A percentile compares a stretch with the other conserved stretches of the same genome.
Evolutionary conservation across 257 asterid genomes (phyloP).

Genomic region (Salvia splendens): DNA sequence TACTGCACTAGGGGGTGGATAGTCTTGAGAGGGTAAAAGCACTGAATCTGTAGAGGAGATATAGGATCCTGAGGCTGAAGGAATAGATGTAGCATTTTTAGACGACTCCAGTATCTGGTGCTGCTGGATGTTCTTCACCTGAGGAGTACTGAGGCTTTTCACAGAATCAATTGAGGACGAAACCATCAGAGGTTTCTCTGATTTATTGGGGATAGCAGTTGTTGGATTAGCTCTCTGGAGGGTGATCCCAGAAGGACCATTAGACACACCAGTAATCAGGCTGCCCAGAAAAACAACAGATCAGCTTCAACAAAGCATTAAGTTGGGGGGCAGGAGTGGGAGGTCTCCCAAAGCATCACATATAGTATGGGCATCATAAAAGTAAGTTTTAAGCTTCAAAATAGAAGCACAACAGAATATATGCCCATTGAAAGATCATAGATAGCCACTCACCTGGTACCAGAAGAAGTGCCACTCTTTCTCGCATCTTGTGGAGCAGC

Average conservation of each 20-base stretch:
- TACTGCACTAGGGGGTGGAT: slow-evolving; percentile 39
- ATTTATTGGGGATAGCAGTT: slow-evolving; percentile 38
- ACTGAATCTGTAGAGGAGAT: slow-evolving; percentile 53
- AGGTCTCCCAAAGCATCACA: slow-evolving; percentile 5
- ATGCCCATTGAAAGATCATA: slow-evolving; percentile 24
- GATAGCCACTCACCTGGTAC: slow-evolving; percentile 50
- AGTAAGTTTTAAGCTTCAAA: slow-evolving; percentile 14
- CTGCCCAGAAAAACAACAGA: slow-evolving; percentile 50
- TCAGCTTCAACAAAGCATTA: slow-evolving; percentile 20
- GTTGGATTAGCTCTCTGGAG: slow-evolving; percentile 42
- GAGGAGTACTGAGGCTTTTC: slow-evolving; percentile 35
- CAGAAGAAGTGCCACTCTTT: slow-evolving; percentile 48
- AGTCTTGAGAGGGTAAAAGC: slow-evolving; percentile 51
- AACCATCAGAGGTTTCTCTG: slow-evolving; percentile 39
- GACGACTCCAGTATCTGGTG: slow-evolving; percentile 36
- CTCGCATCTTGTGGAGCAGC: slow-evolving; percentile 49
- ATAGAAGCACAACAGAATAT: slow-evolving; percentile 16
- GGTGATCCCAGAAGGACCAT: slow-evolving; percentile 50
- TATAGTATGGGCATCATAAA: slow-evolving; percentile 6
- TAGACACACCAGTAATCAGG: slow-evolving; percentile 41
- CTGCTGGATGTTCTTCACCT: slow-evolving; percentile 36
- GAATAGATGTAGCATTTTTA: slow-evolving; percentile 33
- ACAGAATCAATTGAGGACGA: slow-evolving; percentile 39
- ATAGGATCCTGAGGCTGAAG: slow-evolving; percentile 43
- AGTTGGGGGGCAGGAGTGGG: neutral